These are phyloP conservation scores for Berkeleyomyces basicola DNA, from an alignment of 2,329 filamentous ascomycete genomes.

Conservation along the genomic window DNA sequence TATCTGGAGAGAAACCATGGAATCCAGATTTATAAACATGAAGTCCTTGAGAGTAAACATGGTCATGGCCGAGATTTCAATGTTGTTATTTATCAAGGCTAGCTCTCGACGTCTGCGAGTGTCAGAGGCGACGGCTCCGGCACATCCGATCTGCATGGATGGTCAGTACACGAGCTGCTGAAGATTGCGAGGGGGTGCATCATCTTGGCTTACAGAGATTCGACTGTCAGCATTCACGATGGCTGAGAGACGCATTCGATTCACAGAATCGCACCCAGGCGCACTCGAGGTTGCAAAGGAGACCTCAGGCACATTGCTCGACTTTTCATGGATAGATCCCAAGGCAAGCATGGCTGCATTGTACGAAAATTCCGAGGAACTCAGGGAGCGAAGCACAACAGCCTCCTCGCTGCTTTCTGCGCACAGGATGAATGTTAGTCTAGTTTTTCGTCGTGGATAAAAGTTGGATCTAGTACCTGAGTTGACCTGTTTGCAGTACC, in stretches of 20 bases:
- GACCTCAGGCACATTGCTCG: conserved; percentile 42
- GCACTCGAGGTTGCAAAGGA: conserved; percentile 11
- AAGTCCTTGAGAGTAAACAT: conserved; percentile 53
- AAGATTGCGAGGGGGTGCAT: not conserved
- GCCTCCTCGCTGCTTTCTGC: not conserved
- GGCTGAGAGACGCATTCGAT: conserved; percentile 50
- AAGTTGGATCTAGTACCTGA: not conserved
- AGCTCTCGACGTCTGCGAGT: conserved; percentile 44
- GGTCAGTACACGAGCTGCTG: not conserved
- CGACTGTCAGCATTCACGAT: conserved; percentile 58
- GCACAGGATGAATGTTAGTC: not conserved
- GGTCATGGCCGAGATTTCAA: conserved; percentile 46
- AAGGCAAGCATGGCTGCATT: conserved; percentile 33
- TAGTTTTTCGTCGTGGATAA: not conserved
- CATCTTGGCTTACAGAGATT: conserved; percentile 37
- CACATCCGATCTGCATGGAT: conserved; percentile 51
- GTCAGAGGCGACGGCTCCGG: conserved; percentile 70
- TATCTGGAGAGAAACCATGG: conserved; percentile 69
- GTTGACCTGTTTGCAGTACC: conserved; percentile 10
- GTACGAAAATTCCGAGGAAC: conserved; percentile 56
- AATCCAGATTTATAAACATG: conserved; percentile 71
- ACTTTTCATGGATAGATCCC: conserved; percentile 30
- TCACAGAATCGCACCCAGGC: conserved; percentile 35
- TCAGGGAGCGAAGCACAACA: conserved; percentile 43
- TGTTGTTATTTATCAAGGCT: conserved; percentile 18